Conservation (phyloP, 2,329 filamentous ascomycete genomes). For the Colletotrichum chrysophilum region DNA sequence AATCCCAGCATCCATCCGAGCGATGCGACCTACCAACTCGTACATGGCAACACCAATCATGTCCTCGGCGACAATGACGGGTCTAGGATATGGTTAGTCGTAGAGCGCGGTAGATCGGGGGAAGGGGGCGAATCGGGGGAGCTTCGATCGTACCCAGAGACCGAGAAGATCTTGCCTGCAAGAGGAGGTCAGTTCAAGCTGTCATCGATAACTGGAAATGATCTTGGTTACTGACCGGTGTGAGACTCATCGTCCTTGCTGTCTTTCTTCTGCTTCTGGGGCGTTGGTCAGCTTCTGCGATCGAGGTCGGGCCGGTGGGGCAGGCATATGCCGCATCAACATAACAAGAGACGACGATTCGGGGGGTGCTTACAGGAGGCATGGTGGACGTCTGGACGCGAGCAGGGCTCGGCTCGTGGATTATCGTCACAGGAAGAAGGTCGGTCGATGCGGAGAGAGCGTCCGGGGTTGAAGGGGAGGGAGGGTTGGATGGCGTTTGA, state of each 20-base stretch:
- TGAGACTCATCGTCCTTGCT: constrained; percentile 42
- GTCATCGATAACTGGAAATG: not conserved
- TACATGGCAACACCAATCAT: constrained; percentile 99
- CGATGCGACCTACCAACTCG: constrained; percentile 75
- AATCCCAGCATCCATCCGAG: not conserved
- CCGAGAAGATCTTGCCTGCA: constrained; percentile 66
- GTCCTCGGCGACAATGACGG: constrained; percentile 95
- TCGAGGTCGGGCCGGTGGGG: constrained; percentile 9
- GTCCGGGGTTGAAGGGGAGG: constrained; percentile 30
- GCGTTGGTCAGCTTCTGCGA: constrained; percentile 13
- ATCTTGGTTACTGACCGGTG: constrained; percentile 35
- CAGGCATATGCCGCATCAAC: constrained; percentile 14
- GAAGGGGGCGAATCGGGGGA: constrained; percentile 11
- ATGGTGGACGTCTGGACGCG: constrained; percentile 48
- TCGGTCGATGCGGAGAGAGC: constrained; percentile 32
- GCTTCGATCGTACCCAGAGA: constrained; percentile 60
- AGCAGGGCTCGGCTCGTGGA: constrained; percentile 20
- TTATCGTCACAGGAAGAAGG: constrained; percentile 3
- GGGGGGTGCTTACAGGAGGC: constrained; percentile 56
- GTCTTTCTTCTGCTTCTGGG: constrained; percentile 32
- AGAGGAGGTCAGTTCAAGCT: not conserved
- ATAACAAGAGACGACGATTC: constrained; percentile 12
- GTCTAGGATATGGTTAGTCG: constrained; percentile 51
- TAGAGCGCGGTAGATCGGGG: constrained; percentile 3
- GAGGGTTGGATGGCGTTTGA: constrained; percentile 35